Evolutionary conservation across 345 rosid genomes (phyloP), one percentile per base, ranked within the genome.

Genomic region (Salix suchowensis): DNA sequence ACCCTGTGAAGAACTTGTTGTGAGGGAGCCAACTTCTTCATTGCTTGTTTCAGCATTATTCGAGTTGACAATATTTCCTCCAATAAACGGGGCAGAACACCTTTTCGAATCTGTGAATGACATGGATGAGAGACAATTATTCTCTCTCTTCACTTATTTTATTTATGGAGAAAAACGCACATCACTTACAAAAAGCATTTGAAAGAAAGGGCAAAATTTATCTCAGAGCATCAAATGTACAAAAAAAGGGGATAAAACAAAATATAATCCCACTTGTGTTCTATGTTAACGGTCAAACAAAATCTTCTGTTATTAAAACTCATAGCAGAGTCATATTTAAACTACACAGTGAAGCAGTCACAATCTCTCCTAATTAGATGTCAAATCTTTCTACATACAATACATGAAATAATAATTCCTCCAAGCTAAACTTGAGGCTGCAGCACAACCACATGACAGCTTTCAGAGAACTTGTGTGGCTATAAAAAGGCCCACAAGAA

Each of bases 1-100:
- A 95, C 98, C 93, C 98, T 87, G 68, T 81, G 88, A 84, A 90
- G 97, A 85, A 95, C 89, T 82, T 85, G 87, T 78, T 91, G 88
- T 24, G 97, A 82, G 78, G 96, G 89, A 81, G 82, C 81, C 90
- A 95, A 84, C 83, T 89, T 95, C 83, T 90, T 95, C 93, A 95
- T 90, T 26, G 96, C 96, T 78, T 85, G 91, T 79, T 93, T 95
- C 75, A 95, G 91, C 98, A 95, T 91, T 85, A 95, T 86, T 85
- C 98, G 89, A 44, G 98, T 93, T 26, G 98, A 90, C 78, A 93
- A 82, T 86, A 95, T 93, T 90, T 95, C 98, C 81, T 93, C 98
- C 72, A 95, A 79, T 24, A 95, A 87, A 74, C 91, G 93, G 81
- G 98, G 97, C 58, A 95, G 82, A 74, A 93, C 81, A 68, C 98